These are phyloP conservation scores for Tulasnella sp. DNA, from an alignment of 768 basidiomycete species.

Conservation along the genomic window DNA sequence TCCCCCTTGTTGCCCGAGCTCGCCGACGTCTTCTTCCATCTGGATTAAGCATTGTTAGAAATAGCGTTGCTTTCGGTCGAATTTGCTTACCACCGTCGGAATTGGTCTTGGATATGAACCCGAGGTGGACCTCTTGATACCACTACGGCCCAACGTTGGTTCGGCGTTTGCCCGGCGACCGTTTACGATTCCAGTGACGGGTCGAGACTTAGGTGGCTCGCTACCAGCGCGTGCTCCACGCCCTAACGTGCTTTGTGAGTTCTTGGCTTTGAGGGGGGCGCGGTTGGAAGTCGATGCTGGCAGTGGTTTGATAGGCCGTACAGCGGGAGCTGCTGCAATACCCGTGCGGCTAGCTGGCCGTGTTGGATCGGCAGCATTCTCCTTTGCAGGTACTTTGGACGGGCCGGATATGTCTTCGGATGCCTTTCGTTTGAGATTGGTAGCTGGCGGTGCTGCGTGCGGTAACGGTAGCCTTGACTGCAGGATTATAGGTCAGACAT, in stretches of 20 bases:
- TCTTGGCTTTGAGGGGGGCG: neutral
- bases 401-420: slow-evolving; percentile 14
- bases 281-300: neutral
- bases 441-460: neutral
- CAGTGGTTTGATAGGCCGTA: slow-evolving; percentile 2
- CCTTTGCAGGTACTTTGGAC: slow-evolving; percentile 4
- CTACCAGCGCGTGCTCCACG: slow-evolving; percentile 15
- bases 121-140: neutral
- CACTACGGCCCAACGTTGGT: neutral
- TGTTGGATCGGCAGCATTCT: neutral
- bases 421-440: slow-evolving; percentile 16
- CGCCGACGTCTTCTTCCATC: neutral
- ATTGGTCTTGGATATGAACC: neutral
- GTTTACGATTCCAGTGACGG: slow-evolving; percentile 18
- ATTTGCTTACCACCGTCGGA: slow-evolving; percentile 9
- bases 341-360: slow-evolving; percentile 2
- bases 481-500: neutral
- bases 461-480: slow-evolving; percentile 3
- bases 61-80: neutral
- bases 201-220: slow-evolving; percentile 19
- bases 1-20: neutral
- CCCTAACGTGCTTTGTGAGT: neutral
- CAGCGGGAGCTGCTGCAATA: slow-evolving; percentile 2
- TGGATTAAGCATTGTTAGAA: neutral
- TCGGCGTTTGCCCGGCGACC: slow-evolving; percentile 19